Percentiles rank a stretch among this genome's conserved stretches.
Evolutionary conservation across 2,329 filamentous ascomycete species (phyloP).

Genomic region (Calycina marina): DNA sequence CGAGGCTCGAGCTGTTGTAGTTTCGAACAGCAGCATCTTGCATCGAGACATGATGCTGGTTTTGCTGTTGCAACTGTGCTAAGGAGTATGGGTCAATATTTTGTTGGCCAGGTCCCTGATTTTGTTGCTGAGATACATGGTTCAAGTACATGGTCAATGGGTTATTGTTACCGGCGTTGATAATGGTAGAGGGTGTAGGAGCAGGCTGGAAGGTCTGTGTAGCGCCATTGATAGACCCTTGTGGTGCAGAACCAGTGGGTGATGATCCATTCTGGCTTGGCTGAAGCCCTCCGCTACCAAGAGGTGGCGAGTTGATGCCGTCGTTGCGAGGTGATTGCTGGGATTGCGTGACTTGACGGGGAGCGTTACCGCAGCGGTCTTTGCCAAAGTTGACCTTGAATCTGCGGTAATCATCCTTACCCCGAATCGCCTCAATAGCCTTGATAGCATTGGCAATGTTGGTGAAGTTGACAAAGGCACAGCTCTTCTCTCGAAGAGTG

Average conservation of each 20-base stretch:
- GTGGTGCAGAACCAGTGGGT: conserved; percentile 28
- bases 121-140: conserved; percentile 60
- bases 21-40: conserved; percentile 76
- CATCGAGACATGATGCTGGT: conserved; percentile 54
- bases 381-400: conserved; percentile 99
- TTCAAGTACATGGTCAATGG: conserved; percentile 87
- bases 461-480: conserved; percentile 98
- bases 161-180: conserved; percentile 70
- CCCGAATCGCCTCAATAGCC: conserved; percentile 88
- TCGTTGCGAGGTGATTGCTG: conserved; percentile 53
- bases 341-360: conserved; percentile 60
- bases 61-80: conserved; percentile 39
- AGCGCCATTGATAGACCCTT: conserved; percentile 29
- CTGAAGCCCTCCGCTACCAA: conserved; percentile 23
- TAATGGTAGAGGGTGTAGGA: conserved; percentile 54
- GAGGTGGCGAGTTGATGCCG: conserved; percentile 39
- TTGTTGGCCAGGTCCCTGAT: conserved; percentile 46
- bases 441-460: conserved; percentile 99
- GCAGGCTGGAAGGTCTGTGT: conserved; percentile 38
- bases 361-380: conserved; percentile 92
- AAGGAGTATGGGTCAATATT: conserved; percentile 29
- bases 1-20: conserved; percentile 42
- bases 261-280: conserved; percentile 21
- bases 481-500: conserved; percentile 94
- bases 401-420: conserved; percentile 89